A percentile compares a stretch with the other conserved stretches of the same genome.
Evolutionary conservation across 352 stramenopile genomes (phyloP).

Genomic region (Thraustotheca clavata): DNA sequence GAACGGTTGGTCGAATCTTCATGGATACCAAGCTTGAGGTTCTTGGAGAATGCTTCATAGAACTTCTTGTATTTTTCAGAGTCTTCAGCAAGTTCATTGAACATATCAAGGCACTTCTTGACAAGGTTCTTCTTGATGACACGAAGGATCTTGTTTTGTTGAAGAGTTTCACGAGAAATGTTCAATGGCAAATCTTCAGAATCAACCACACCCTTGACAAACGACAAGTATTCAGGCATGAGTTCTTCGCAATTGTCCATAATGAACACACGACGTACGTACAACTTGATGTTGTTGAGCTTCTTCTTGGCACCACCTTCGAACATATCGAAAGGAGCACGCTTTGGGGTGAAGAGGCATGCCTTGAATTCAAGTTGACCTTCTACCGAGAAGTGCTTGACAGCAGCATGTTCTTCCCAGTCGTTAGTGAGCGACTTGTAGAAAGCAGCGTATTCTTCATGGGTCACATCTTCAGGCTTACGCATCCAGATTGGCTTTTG

Average conservation of each 20-base stretch:
- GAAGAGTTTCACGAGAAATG: slow-evolving; percentile 99
- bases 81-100: slow-evolving; percentile 97
- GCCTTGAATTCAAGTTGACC: slow-evolving; percentile 99
- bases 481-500: slow-evolving; percentile 99
- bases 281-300: slow-evolving; percentile 99
- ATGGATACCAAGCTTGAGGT: slow-evolving; percentile 99
- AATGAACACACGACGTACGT: slow-evolving; percentile 99
- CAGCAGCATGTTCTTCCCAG: slow-evolving; percentile 96
- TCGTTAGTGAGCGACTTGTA: slow-evolving; percentile 99
- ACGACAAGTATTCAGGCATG: slow-evolving; percentile 99
- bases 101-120: slow-evolving; percentile 99
- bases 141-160: slow-evolving; percentile 99
- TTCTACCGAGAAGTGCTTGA: slow-evolving; percentile 99
- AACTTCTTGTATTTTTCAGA: slow-evolving; percentile 99
- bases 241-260: slow-evolving; percentile 99
- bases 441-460: slow-evolving; percentile 99
- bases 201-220: slow-evolving; percentile 99
- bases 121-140: slow-evolving; percentile 99
- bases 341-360: slow-evolving; percentile 97
- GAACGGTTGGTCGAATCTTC: slow-evolving; percentile 98
- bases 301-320: slow-evolving; percentile 99
- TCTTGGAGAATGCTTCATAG: slow-evolving; percentile 99
- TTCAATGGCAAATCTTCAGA: slow-evolving; percentile 99
- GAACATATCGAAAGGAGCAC: slow-evolving; percentile 99
- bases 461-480: slow-evolving; percentile 98